Evolutionary conservation across 805 yeast genomes (phyloP), one percentile per base, ranked within the genome.

Genomic region (Clavispora asparagi): DNA sequence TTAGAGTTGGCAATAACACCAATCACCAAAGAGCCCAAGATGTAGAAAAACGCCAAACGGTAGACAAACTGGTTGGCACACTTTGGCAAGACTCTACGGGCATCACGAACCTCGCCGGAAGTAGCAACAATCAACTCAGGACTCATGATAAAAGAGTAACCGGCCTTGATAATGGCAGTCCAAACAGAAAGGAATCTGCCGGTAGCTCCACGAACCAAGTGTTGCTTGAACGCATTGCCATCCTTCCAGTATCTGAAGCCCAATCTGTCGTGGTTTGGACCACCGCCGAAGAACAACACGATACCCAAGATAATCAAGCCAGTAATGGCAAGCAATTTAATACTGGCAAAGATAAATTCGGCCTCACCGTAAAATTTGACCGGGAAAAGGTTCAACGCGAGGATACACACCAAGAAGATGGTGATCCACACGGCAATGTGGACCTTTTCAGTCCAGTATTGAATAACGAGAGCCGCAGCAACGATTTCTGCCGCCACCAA

Each of bases 31-130:
- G 72, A 62, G 23, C 74, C 73, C 54, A 64, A 50, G 39, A 68
- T 56, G 56, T 71, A 71, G 50, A 71, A 71, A 52, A 68, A 66
- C 1, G 63, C 64, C 58, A 72, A 61, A 70, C 78, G 60, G 68
- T 76, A 81, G 45, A 83, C 71, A 50, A 81, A 79, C 55, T 83
- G 72, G 39, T 67, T 71, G 31, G 85, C 73, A 19, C 87, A 87
- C 60, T 80, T 81, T 23, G 84, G 79, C 41, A 83, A 72, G 47
- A 76, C 79, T 54, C 76, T 68, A 59, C 87, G 72, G 46, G 85
- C 86, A 52, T 74, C 74, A 46, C 70, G 65, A 45, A 81, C 73
- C 62, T 82, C 88, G n/a, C 82, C 76, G 14, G 81, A 76, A 30
- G 82, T 71, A 42, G 77, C 62, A 7, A 76, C 75, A 44, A 61